These are phyloP conservation scores for Nakazawaea wyomingensis DNA, from an alignment of 805 yeast genomes.

Conservation along the genomic window DNA sequence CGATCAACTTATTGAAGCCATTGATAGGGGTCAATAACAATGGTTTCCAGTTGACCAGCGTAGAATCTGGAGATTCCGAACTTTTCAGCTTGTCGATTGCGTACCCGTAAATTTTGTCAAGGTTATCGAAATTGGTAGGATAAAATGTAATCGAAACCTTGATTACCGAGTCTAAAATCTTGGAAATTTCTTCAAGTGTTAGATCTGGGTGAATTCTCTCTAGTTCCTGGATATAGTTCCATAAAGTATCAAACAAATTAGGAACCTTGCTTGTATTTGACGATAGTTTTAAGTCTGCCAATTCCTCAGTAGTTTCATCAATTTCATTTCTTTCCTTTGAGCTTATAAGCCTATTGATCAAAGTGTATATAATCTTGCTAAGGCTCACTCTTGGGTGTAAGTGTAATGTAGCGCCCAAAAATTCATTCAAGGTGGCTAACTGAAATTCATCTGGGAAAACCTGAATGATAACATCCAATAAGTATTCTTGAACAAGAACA, in stretches of 20 bases:
- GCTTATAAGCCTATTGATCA: conserved; percentile 66
- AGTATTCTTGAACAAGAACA: conserved; percentile 84
- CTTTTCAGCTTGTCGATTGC: conserved; percentile 35
- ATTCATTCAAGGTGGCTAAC: conserved; percentile 60
- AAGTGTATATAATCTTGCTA: conserved; percentile 57
- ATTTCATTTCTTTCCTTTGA: conserved; percentile 37
- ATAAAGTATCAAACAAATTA: conserved; percentile 55
- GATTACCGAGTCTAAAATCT: conserved; percentile 60
- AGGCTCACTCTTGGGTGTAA: conserved; percentile 69
- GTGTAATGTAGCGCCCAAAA: conserved; percentile 59
- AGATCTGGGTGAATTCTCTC: conserved; percentile 57
- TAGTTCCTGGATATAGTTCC: conserved; percentile 56
- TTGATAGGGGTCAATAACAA: conserved; percentile 46
- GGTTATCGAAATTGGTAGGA: conserved; percentile 52
- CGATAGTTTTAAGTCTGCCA: conserved; percentile 13
- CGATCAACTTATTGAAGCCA: conserved; percentile 33
- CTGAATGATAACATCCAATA: conserved; percentile 86
- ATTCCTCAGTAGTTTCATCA: conserved; percentile 10
- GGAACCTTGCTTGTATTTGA: conserved; percentile 17
- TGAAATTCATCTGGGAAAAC: conserved; percentile 95
- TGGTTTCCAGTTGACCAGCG: conserved; percentile 35
- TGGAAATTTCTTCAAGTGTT: conserved; percentile 60
- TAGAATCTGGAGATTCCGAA: conserved; percentile 17
- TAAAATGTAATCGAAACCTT: conserved; percentile 62
- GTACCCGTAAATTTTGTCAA: conserved; percentile 57